Evolutionary conservation across 371 early-diverging fungal genomes (phyloP), one percentile per base, ranked within the genome.

Genomic region (Mucor velutinosus): DNA sequence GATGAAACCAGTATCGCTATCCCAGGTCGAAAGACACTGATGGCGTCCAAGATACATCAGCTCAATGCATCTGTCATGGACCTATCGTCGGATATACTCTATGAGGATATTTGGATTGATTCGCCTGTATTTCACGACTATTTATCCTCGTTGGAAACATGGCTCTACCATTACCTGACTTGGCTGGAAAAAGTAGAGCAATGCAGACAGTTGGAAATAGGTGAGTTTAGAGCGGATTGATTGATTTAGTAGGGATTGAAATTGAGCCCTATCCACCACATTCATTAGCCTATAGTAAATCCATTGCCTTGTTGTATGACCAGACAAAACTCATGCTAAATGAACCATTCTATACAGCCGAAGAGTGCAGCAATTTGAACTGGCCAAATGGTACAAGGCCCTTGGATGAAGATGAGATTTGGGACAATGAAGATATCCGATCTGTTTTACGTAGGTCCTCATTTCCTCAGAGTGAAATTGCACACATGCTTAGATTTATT

Each of bases 1-100:
- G 57, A 61, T 30, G 99, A 99, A 81, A 97, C 98, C 1, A 96
- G 96, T 35, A 87, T 99, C 56, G 99, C 99, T 1, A 99, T 99
- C 60, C 95, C 96, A 71, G 97, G 97, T 39, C 93, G 67, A 64
- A 72, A 72, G 37, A 43, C 66, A n/a, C 29, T 53, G 10, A 35
- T 39, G 19, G 29, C 67, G 23, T 29, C 56, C 53, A 51, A 56
- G 39, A 30, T 30, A 33, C 55, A 58, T 51, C 53, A 53, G 51
- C 37, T 32, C 23, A 41, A 43, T 63, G 51, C 63, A 37, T 59
- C 62, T n/a, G 45, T 66, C 17, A 43, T 55, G 35, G 62, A 61
- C 53, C 23, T 69, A 27, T 69, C 72, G 7, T 72, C 66, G 32
- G 68, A 72, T 45, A 67, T 68, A 10, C 32, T 72, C 10, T 75